Evolutionary conservation across 768 basidiomycete genomes (phyloP).

Genomic region (Tricholomella constricta): DNA sequence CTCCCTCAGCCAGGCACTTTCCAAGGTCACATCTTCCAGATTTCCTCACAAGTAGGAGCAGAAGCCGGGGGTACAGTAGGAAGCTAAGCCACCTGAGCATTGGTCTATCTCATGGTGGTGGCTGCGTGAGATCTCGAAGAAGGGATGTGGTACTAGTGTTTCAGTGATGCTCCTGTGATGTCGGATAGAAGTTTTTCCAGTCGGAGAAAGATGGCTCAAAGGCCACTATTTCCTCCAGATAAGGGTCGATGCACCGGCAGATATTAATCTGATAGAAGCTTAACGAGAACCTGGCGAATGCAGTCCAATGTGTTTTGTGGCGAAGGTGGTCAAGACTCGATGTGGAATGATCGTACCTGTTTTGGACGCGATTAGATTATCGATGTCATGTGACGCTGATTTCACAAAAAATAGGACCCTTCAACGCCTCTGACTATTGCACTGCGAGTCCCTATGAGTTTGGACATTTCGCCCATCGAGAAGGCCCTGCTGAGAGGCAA

Average conservation of each 20-base stretch:
- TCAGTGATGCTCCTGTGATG: slow-evolving; percentile 2
- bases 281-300: neutral
- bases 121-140: neutral
- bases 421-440: neutral
- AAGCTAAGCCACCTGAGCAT: too few relatives aligned
- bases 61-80: too few relatives aligned
- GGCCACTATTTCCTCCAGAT: neutral
- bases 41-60: too few relatives aligned
- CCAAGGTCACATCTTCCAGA: too few relatives aligned
- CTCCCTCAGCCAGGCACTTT: too few relatives aligned
- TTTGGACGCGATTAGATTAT: slow-evolving; percentile 7
- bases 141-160: neutral
- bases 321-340: neutral
- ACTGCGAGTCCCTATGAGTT: slow-evolving; percentile 18
- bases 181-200: slow-evolving; percentile 1
- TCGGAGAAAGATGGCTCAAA: neutral
- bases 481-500: slow-evolving; percentile 57
- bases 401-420: slow-evolving; percentile 9
- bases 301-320: slow-evolving; percentile 1
- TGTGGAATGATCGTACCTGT: neutral
- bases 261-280: slow-evolving; percentile 6
- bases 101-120: neutral
- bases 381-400: slow-evolving; percentile 1
- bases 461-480: slow-evolving; percentile 42
- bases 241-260: neutral